Evolutionary conservation across 2,329 filamentous ascomycete species (phyloP), one percentile per base, ranked within the genome.

Genomic region (Periconia digitata): DNA sequence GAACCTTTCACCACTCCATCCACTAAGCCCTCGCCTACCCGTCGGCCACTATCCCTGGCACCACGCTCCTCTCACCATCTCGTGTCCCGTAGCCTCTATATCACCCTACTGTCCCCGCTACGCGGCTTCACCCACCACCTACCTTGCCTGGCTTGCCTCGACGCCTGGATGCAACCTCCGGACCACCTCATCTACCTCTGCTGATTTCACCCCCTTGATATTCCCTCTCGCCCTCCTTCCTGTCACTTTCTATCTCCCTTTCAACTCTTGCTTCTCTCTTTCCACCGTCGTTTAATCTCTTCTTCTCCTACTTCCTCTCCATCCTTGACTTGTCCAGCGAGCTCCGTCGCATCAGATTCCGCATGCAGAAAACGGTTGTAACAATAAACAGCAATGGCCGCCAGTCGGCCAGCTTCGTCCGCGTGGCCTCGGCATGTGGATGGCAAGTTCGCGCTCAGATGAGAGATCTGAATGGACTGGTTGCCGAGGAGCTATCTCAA

Each of bases 381-480:
- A 86, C 96, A 67, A 92, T 97, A 76, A 97, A 97, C 75, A 90
- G 90, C 69, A 92, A 90, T 70, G 94, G 94, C 66, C 89, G 94
- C 63, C 94, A 99, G 79, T 91, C 92, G 56, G 92, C 92, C 49
- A 96, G 92, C 50, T 85, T 99, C 65, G 94, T 96, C 62, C 88
- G 94, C 59, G 91, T 96, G 67, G 92, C 92, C 49, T 90, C 90
- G 38, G 94, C 94, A 51, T 87, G 97, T 47, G 94, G 94, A 58
- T 97, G 94, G 78, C 85, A 87, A 70, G 92, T 99, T 48, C 89
- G 90, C 65, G 94, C 92, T 23, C 94, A 97, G 76, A 81, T 97
- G 71, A 85, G 91, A 65, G 92, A 90, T 63, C 82, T 88, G 54
- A 89, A 94, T 64, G 90, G 90, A 46, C 83, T 96, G 42, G 90